Conservation (phyloP, 495 filamentous ascomycete species). For the Penicillium nucicola region DNA sequence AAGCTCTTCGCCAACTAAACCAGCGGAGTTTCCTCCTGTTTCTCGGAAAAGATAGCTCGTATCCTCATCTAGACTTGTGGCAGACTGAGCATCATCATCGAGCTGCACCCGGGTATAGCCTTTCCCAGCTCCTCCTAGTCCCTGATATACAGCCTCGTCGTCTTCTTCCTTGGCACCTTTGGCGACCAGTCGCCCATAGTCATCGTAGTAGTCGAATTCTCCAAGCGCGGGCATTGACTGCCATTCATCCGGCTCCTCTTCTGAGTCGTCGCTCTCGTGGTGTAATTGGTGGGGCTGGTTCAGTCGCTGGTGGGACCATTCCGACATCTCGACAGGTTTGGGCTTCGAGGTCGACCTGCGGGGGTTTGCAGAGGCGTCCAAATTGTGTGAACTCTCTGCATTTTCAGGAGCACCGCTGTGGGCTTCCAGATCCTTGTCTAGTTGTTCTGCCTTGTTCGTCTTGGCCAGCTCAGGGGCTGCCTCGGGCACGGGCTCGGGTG, state of each 20-base stretch:
- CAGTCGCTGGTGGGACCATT: slow-evolving; percentile 89
- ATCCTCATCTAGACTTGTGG: slow-evolving; percentile 96
- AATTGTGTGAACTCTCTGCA: slow-evolving; percentile 11
- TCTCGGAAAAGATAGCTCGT: slow-evolving; percentile 92
- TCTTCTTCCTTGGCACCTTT: slow-evolving; percentile 69
- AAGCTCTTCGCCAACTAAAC: slow-evolving; percentile 72
- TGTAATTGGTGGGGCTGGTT: slow-evolving; percentile 49
- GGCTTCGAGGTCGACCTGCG: slow-evolving; percentile 20
- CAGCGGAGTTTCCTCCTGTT: slow-evolving; percentile 52
- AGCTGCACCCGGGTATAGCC: slow-evolving; percentile 92
- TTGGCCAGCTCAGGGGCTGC: background rate
- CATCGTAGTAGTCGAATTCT: slow-evolving; percentile 91
- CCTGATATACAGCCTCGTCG: slow-evolving; percentile 67
- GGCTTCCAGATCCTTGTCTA: slow-evolving; percentile 1
- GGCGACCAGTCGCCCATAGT: slow-evolving; percentile 83
- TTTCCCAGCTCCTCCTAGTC: slow-evolving; percentile 82
- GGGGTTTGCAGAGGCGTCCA: slow-evolving; percentile 5
- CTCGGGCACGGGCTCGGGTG: background rate
- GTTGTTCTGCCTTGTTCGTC: background rate
- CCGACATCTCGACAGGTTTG: slow-evolving; percentile 51
- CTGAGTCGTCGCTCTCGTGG: slow-evolving; percentile 36
- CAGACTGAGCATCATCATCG: slow-evolving; percentile 90
- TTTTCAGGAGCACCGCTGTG: background rate
- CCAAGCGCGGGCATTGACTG: slow-evolving; percentile 92
- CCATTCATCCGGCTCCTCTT: slow-evolving; percentile 69